A percentile compares a stretch with the other conserved stretches of the same genome.
Evolutionary conservation across 345 rosid genomes (phyloP).

Genomic region (Eucalyptus curtisii): DNA sequence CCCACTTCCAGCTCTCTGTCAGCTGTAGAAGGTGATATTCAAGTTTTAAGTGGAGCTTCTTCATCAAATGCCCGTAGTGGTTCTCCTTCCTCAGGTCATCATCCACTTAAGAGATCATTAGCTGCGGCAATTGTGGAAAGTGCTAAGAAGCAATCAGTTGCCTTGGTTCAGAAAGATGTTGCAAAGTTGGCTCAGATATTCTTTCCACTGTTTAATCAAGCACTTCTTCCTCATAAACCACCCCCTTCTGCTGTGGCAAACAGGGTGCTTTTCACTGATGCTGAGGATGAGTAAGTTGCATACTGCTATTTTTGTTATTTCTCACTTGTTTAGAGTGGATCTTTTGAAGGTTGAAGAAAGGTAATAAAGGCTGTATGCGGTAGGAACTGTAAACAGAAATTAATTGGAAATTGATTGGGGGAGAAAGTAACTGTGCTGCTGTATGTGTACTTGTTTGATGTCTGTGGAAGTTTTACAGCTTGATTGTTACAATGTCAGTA

Average conservation of each 20-base stretch:
- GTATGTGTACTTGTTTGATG: background rate
- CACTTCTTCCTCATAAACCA: conserved; percentile 84
- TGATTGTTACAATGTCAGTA: background rate
- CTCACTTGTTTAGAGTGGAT: background rate
- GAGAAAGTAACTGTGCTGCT: background rate
- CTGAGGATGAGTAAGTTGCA: conserved; percentile 91
- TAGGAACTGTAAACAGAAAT: background rate
- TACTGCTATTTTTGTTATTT: background rate
- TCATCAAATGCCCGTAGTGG: conserved; percentile 6
- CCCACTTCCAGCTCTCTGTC: conserved; percentile 27
- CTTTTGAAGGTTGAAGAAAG: background rate
- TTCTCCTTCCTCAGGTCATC: conserved; percentile 30
- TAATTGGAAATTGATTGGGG: background rate
- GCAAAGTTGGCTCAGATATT: conserved; percentile 64
- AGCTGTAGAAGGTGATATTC: conserved; percentile 18
- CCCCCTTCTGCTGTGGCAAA: conserved; percentile 61
- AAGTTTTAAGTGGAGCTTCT: conserved; percentile 13
- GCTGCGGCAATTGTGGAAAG: conserved; percentile 82
- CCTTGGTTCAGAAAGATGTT: conserved; percentile 71
- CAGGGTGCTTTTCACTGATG: conserved; percentile 83
- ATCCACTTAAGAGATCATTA: conserved; percentile 57
- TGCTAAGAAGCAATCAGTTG: conserved; percentile 73
- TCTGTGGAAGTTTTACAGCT: background rate
- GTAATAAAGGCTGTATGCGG: background rate
- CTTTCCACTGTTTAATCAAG: conserved; percentile 47